Conservation (phyloP, 352 stramenopile species). For the Phytopythium helicoides region DNA sequence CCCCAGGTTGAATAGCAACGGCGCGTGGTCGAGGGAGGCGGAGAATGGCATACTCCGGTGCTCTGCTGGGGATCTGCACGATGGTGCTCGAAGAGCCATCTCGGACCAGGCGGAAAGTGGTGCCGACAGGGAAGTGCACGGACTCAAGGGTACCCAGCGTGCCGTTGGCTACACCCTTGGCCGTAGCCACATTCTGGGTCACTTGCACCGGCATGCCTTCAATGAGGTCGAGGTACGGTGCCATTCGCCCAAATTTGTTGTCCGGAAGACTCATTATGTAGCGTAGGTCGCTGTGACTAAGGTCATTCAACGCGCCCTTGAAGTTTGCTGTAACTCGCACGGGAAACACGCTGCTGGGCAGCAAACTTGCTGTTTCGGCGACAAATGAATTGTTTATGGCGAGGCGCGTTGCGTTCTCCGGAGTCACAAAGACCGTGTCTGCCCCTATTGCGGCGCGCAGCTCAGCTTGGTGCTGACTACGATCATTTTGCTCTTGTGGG, state of each 20-base stretch:
- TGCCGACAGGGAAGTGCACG: slow-evolving; percentile 5
- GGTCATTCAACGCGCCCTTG: background rate
- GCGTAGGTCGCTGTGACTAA: background rate
- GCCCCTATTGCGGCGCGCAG: too few species aligned
- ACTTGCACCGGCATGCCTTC: slow-evolving; percentile 18
- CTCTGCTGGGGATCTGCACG: background rate
- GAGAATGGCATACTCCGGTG: slow-evolving; percentile 1
- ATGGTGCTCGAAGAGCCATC: slow-evolving; percentile 1
- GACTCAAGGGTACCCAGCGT: slow-evolving; percentile 2
- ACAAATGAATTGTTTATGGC: slow-evolving; percentile 9
- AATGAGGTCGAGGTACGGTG: slow-evolving; percentile 12
- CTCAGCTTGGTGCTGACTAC: too few species aligned
- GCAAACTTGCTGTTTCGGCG: too few species aligned
- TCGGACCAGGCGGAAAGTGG: slow-evolving; percentile 5
- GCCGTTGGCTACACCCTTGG: slow-evolving; percentile 12
- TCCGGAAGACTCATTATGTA: slow-evolving; percentile 1
- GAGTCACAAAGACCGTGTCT: too few species aligned
- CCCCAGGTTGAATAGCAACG: background rate
- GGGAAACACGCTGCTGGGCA: too few species aligned
- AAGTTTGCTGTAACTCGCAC: too few species aligned
- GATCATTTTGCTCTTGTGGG: too few species aligned
- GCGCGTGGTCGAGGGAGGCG: background rate
- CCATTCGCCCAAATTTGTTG: slow-evolving; percentile 9
- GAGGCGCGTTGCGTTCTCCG: too few species aligned
- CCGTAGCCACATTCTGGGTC: slow-evolving; percentile 6